These are phyloP conservation scores for Globisporangium takayamanum DNA, from an alignment of 352 stramenopile species.

Conservation along the genomic window DNA sequence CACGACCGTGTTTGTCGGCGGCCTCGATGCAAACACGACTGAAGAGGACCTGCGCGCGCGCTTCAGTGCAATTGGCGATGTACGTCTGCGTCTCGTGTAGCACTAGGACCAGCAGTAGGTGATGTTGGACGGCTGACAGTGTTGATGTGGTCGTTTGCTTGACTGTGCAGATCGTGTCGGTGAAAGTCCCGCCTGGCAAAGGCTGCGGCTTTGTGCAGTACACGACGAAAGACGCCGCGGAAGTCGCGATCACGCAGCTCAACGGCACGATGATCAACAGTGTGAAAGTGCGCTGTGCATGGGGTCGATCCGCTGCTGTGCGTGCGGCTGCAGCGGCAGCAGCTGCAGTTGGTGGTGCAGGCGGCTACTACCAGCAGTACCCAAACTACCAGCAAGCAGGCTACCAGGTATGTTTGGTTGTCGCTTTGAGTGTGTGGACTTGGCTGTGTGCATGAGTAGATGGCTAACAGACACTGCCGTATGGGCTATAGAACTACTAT, in stretches of 20 bases:
- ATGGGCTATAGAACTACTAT: slow-evolving; percentile 42
- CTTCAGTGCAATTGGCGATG: slow-evolving; percentile 75
- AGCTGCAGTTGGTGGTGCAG: slow-evolving; percentile 8
- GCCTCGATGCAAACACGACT: slow-evolving; percentile 70
- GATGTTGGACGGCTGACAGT: too few species aligned
- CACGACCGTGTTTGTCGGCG: slow-evolving; percentile 90
- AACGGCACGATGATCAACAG: slow-evolving; percentile 76
- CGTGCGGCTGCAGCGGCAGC: slow-evolving; percentile 20
- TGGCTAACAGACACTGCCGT: neutral
- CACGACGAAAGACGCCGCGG: slow-evolving; percentile 68
- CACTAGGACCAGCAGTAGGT: too few species aligned
- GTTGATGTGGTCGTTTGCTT: neutral
- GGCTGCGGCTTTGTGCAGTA: slow-evolving; percentile 91
- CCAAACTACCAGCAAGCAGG: slow-evolving; percentile 28
- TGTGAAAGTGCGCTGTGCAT: slow-evolving; percentile 85
- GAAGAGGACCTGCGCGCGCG: slow-evolving; percentile 81
- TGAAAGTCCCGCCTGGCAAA: slow-evolving; percentile 83
- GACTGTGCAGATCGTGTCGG: slow-evolving; percentile 47
- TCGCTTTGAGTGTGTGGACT: neutral
- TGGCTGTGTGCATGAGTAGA: neutral
- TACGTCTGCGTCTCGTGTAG: slow-evolving; percentile 21
- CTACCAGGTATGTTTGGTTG: slow-evolving; percentile 21
- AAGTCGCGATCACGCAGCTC: slow-evolving; percentile 86
- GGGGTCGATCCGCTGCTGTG: slow-evolving; percentile 74
- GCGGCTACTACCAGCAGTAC: slow-evolving; percentile 52